Conservation (phyloP, 1,284 basidiomycete genomes). For the Apiotrichum gamsii region DNA sequence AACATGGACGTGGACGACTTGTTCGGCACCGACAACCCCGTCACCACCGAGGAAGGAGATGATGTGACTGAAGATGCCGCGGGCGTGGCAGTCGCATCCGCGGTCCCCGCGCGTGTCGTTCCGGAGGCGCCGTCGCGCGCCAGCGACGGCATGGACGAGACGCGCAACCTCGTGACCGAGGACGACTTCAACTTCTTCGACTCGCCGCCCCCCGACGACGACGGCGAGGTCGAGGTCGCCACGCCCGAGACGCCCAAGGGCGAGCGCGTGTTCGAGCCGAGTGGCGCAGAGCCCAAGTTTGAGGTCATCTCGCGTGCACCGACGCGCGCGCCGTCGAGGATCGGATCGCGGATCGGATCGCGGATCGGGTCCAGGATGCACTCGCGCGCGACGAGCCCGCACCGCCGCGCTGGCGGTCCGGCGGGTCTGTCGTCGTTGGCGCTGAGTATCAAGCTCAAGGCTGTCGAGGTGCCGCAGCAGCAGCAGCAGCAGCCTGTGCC, state of each 20-base stretch:
- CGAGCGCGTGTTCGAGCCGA: slow-evolving; percentile 1
- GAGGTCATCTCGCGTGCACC: slow-evolving; percentile 1
- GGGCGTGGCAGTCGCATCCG: not conserved
- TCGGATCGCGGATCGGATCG: too few relatives aligned
- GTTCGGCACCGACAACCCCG: slow-evolving; percentile 15
- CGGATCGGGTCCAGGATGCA: too few relatives aligned
- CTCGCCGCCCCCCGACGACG: slow-evolving; percentile 22
- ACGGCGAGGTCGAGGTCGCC: not conserved
- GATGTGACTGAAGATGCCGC: not conserved
- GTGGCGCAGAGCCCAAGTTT: not conserved
- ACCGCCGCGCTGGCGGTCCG: too few relatives aligned
- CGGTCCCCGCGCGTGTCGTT: not conserved
- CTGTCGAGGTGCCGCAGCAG: not conserved
- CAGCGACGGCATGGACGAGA: not conserved
- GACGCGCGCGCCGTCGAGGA: not conserved
- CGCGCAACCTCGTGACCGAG: slow-evolving; percentile 28
- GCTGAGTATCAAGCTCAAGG: too few relatives aligned
- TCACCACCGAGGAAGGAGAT: not conserved
- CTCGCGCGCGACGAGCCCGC: too few relatives aligned
- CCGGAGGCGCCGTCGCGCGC: slow-evolving; percentile 1
- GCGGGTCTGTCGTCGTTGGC: too few relatives aligned
- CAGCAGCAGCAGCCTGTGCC: not conserved
- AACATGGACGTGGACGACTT: slow-evolving; percentile 18
- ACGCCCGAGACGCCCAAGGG: slow-evolving; percentile 3
- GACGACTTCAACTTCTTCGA: slow-evolving; percentile 46